Base-by-base conservation (phyloP, 2,329 filamentous ascomycete genomes). In the Metarhizium anisopliae region DNA sequence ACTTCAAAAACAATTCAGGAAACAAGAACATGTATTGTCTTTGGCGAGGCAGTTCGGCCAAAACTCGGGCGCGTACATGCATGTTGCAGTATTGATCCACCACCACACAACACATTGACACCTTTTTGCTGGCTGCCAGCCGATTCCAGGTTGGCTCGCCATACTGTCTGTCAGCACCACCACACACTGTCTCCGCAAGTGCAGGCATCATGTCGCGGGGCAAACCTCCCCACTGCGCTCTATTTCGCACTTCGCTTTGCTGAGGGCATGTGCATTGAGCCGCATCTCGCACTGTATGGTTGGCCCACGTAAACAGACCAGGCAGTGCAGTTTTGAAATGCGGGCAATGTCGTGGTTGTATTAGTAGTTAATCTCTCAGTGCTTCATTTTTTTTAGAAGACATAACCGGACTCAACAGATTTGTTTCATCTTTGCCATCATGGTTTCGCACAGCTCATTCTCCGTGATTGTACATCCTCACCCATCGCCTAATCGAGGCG, bases 401-500 rank as follows among this genome's bases (percentile, higher is more conserved):
- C 32, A 35, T 35, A 8, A 40, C 8, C 38, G 25, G 14, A 11
- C 45, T 30, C 7, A 4, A 20, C 38, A 29, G 32, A 16, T 35
- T 36, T 51, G 4, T 51, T 25, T 20, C 4, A 54, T 45, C 7
- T 30, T n/a, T 11, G 25, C 2, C 49, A 55, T 40, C 18, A 72
- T 71, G 69, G 51, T 60, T 50, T 55, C 61, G 30, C 56, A 62
- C 16, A 61, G 60, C 16, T 67, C 74, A 4, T 80, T 77, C 55
- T 59, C 71, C 14, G 72, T 75, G n/a, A 70, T 67, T 6, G 76
- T 75, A 14, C 78, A 80, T 58, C 74, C 72, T 0, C 79, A 75
- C 59, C 63, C 68, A 25, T 77, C 75, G 5, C 67, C 71, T 4
- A 72, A 68, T 14, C 60, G 68, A 7, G 64, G 70, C 51, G 70